phyloP scores from a whole-genome alignment of 2,329 filamentous ascomycete genomes.

The Sporothrix dimorphospora region DNA sequence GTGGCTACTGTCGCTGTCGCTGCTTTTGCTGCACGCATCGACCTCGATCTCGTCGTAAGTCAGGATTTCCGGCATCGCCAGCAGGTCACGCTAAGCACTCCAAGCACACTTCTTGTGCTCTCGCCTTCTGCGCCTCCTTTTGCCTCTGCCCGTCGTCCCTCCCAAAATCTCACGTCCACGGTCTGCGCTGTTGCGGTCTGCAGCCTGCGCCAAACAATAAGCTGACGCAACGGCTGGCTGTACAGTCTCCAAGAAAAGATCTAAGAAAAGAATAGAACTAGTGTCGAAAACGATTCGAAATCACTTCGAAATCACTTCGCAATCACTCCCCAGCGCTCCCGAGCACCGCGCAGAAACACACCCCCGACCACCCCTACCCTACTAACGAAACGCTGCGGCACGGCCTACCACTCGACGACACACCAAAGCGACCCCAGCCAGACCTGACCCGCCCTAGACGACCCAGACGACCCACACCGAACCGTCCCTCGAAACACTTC shows the following conservation, averaged over 20 bases:
- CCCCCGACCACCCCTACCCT: slow-evolving; percentile 1
- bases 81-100: slow-evolving; percentile 1
- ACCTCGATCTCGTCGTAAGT: not conserved
- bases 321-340: not conserved
- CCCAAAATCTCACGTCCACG: slow-evolving; percentile 4
- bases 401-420: slow-evolving; percentile 18
- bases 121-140: slow-evolving; percentile 16
- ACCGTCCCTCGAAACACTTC: slow-evolving; percentile 14
- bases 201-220: slow-evolving; percentile 14
- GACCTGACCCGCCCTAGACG: not conserved
- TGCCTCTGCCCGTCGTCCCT: not conserved
- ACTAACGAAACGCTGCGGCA: slow-evolving; percentile 17
- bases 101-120: not conserved
- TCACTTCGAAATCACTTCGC: too few species aligned
- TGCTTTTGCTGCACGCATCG: not conserved
- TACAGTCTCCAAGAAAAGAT: slow-evolving; percentile 1
- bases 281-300: slow-evolving; percentile 3
- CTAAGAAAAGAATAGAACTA: not conserved
- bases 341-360: slow-evolving; percentile 3
- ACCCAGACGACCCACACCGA: slow-evolving; percentile 19
- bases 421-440: slow-evolving; percentile 12
- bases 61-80: not conserved
- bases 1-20: not conserved
- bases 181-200: not conserved
- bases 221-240: slow-evolving; percentile 18